phyloP scores from a whole-genome alignment of 2,329 filamentous ascomycete species.

The Colletotrichum liaoningense region DNA sequence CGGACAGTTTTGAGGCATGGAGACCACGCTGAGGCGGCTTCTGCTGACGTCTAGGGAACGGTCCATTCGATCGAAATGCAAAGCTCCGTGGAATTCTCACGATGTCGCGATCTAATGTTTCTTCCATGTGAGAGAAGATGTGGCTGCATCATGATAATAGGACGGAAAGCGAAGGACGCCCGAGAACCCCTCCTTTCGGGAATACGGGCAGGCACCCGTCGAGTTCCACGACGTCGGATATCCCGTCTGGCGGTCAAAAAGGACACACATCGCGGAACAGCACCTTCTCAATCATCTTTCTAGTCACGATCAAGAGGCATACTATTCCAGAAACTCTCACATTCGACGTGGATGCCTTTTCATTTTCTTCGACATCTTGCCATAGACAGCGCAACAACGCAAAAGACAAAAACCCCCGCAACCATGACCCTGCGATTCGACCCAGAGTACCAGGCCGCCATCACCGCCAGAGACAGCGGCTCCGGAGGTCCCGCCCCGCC shows the following conservation, averaged over 20 bases:
- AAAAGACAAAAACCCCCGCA: neutral
- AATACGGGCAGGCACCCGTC: constrained; percentile 22
- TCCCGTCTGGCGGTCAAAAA: neutral
- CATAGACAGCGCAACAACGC: too few relatives aligned
- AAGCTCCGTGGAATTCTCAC: neutral
- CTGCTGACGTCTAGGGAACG: neutral
- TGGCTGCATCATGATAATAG: neutral
- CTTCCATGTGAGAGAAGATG: neutral
- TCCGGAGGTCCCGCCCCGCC: neutral
- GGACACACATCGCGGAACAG: neutral
- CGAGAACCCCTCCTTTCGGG: constrained; percentile 6
- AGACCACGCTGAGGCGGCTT: neutral
- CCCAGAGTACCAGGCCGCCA: constrained; percentile 17
- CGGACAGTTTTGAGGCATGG: neutral
- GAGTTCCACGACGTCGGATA: neutral
- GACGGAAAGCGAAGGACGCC: neutral
- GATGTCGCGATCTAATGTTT: neutral
- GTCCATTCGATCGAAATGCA: neutral
- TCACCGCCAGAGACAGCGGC: constrained; percentile 3
- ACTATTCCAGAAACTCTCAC: neutral
- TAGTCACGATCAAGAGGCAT: neutral
- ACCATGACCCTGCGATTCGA: constrained; percentile 21
- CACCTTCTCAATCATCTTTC: neutral
- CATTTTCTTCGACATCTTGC: neutral
- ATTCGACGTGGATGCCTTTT: neutral